Conservation (phyloP, 2,329 filamentous ascomycete species). For the Pseudovirgaria hyperparasitica region DNA sequence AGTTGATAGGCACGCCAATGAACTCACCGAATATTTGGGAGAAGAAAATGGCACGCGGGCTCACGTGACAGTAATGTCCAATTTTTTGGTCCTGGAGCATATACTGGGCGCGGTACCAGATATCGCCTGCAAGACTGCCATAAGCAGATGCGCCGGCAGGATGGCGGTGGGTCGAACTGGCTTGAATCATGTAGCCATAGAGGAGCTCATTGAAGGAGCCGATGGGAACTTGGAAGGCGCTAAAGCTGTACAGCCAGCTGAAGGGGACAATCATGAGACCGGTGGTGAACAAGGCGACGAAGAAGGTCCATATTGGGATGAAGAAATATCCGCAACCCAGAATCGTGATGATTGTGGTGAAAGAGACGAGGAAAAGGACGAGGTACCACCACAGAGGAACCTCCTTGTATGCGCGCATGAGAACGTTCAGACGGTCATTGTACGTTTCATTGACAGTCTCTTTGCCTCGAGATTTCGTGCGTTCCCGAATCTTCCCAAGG, state of each 20-base stretch:
- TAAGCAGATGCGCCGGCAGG: conserved; percentile 46
- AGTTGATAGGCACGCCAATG: conserved; percentile 48
- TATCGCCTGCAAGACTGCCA: conserved; percentile 46
- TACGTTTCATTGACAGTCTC: conserved; percentile 40
- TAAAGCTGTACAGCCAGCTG: conserved; percentile 47
- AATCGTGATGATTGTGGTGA: conserved; percentile 38
- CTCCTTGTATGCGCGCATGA: conserved; percentile 45
- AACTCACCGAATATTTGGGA: conserved; percentile 47
- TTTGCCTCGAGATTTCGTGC: conserved; percentile 13
- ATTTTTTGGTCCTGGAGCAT: conserved; percentile 52
- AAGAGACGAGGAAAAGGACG: conserved; percentile 36
- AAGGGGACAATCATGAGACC: conserved; percentile 44
- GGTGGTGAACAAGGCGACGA: conserved; percentile 43
- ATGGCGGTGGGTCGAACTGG: conserved; percentile 38
- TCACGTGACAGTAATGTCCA: conserved; percentile 52
- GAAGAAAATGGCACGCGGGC: conserved; percentile 47
- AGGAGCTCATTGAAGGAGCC: conserved; percentile 48
- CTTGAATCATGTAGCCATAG: conserved; percentile 47
- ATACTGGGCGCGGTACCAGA: conserved; percentile 33
- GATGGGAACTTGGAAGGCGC: conserved; percentile 41
- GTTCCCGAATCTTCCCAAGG: conserved; percentile 28
- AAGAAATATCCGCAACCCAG: conserved; percentile 40
- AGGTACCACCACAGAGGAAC: conserved; percentile 48
- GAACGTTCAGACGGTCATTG: conserved; percentile 44
- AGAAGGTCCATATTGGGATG: conserved; percentile 48